phyloP scores from a whole-genome alignment of 257 asterid genomes.

The Gentiana straminea region DNA sequence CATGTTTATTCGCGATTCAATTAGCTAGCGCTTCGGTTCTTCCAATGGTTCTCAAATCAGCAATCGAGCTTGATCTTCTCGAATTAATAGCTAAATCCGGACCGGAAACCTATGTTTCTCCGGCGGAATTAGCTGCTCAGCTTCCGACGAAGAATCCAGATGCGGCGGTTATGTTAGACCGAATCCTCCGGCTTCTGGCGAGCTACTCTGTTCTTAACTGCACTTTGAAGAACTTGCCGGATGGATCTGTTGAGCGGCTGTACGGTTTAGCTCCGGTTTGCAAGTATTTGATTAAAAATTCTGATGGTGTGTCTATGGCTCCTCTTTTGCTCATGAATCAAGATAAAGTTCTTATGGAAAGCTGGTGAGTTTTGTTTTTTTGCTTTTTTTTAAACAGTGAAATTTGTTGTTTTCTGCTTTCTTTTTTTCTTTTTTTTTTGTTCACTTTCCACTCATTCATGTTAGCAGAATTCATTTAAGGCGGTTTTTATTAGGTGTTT shows the following conservation, averaged over 20 bases:
- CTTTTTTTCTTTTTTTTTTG: too few species aligned
- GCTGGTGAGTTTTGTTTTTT: slow-evolving; percentile 41
- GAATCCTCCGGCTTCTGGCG: slow-evolving; percentile 70
- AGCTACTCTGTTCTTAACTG: slow-evolving; percentile 42
- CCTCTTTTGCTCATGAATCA: slow-evolving; percentile 69
- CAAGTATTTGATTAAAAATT: slow-evolving; percentile 50
- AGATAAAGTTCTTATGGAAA: slow-evolving; percentile 78
- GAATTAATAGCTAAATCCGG: slow-evolving; percentile 63
- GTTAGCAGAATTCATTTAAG: too few species aligned
- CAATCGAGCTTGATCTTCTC: slow-evolving; percentile 60
- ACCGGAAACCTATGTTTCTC: slow-evolving; percentile 40
- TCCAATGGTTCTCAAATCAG: slow-evolving; percentile 64
- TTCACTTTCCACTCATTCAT: too few species aligned
- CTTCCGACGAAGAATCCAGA: slow-evolving; percentile 40
- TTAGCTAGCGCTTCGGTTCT: slow-evolving; percentile 61
- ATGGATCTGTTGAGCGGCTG: slow-evolving; percentile 40
- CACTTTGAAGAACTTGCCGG: slow-evolving; percentile 23
- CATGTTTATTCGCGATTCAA: slow-evolving; percentile 48
- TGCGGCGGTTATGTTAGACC: slow-evolving; percentile 44
- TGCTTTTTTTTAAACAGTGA: too few species aligned
- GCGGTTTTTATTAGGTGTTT: too few species aligned
- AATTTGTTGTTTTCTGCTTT: too few species aligned
- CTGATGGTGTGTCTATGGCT: slow-evolving; percentile 62
- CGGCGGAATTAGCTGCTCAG: slow-evolving; percentile 46
- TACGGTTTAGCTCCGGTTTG: slow-evolving; percentile 60